Evolutionary conservation across 305 asterid genomes (phyloP).

Genomic region (Solanum hybrid): DNA sequence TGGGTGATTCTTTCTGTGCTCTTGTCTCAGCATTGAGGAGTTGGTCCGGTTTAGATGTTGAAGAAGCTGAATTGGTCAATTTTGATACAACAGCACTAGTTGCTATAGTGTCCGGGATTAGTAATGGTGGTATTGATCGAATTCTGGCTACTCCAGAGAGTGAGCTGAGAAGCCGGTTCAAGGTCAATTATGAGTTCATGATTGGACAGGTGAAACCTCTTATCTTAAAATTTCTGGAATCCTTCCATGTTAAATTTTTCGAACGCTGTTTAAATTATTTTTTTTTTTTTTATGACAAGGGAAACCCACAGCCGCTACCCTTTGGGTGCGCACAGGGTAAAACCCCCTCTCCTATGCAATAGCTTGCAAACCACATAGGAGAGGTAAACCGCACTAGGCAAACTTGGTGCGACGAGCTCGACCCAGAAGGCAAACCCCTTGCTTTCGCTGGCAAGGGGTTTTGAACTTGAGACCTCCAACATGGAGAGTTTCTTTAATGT

Average conservation of each 20-base stretch:
- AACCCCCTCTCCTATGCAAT: no score
- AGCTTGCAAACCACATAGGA: no score
- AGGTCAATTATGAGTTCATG: slow-evolving; percentile 74
- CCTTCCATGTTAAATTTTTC: background rate
- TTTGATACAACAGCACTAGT: slow-evolving; percentile 84
- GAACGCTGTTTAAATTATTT: background rate
- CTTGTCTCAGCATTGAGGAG: slow-evolving; percentile 49
- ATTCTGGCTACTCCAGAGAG: slow-evolving; percentile 56
- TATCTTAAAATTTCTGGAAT: background rate
- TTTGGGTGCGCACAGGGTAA: no score
- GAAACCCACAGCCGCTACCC: no score
- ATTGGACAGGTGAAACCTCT: slow-evolving; percentile 51
- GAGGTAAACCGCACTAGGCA: no score
- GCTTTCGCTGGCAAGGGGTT: no score
- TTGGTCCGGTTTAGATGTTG: slow-evolving; percentile 2
- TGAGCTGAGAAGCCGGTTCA: slow-evolving; percentile 61
- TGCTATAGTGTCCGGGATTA: slow-evolving; percentile 80
- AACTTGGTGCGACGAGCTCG: no score
- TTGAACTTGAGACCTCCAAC: no score
- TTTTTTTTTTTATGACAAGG: no score
- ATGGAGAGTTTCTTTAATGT: background rate
- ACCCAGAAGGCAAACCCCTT: no score
- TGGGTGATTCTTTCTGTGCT: slow-evolving; percentile 39
- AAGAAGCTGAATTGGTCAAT: slow-evolving; percentile 44
- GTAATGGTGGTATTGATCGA: slow-evolving; percentile 49